A percentile compares a stretch with the other conserved stretches of the same genome.
phyloP scores from a whole-genome alignment of 2,329 filamentous ascomycete species.

The Sporothrix brunneoviolacea region DNA sequence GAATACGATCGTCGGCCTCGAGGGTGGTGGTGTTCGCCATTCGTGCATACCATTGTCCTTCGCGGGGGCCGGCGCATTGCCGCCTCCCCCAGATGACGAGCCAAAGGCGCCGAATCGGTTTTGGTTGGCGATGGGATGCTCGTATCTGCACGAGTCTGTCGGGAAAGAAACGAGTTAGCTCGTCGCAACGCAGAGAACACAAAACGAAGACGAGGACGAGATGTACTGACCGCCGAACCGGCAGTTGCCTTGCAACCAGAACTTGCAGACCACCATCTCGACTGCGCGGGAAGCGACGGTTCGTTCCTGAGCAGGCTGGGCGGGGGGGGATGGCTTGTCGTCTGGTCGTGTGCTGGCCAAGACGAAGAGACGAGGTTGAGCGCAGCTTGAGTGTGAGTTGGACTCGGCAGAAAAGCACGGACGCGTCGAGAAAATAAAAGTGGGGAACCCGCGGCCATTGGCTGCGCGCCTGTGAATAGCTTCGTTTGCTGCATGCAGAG shows the following conservation, averaged over 20 bases:
- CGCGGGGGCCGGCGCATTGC: too few species aligned
- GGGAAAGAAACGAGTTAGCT: not conserved
- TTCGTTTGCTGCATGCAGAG: too few species aligned
- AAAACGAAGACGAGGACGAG: not conserved
- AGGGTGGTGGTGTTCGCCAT: too few species aligned
- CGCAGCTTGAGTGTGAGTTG: conserved; percentile 1
- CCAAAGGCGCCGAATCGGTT: conserved; percentile 50
- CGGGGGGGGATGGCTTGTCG: too few species aligned
- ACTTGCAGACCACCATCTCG: conserved; percentile 36
- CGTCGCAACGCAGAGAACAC: too few species aligned
- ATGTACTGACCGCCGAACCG: conserved; percentile 41
- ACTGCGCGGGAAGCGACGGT: not conserved
- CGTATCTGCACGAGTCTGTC: conserved; percentile 49
- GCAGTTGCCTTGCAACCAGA: conserved; percentile 46
- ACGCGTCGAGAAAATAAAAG: not conserved
- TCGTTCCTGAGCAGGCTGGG: too few species aligned
- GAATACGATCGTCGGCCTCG: too few species aligned
- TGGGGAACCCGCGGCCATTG: not conserved
- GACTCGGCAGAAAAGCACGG: not conserved
- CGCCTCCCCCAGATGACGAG: conserved; percentile 10
- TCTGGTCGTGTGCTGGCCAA: too few species aligned
- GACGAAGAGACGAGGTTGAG: too few species aligned
- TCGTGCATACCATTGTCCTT: too few species aligned
- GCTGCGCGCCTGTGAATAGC: too few species aligned
- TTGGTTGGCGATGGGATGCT: conserved; percentile 38